Percentiles rank a stretch among this genome's conserved stretches.
phyloP scores from a whole-genome alignment of 2,329 filamentous ascomycete species.

The Aspergillus sp. region DNA sequence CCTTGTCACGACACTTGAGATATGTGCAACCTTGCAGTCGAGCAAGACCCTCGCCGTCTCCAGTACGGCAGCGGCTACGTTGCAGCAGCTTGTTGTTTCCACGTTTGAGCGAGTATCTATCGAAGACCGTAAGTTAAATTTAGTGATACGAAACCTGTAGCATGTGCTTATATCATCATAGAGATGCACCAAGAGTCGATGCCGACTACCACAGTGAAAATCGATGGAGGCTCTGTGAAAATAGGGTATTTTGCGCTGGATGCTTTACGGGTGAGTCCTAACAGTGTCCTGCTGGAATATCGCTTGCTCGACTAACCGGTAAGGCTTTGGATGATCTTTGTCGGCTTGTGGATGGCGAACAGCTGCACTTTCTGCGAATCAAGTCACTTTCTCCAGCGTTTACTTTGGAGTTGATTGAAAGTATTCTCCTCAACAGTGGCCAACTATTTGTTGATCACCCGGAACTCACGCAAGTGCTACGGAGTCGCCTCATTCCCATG shows the following conservation, averaged over 20 bases:
- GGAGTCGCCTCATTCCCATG: conserved; percentile 76
- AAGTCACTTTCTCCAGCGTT: conserved; percentile 77
- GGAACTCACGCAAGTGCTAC: conserved; percentile 78
- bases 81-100: conserved; percentile 88
- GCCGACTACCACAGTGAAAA: conserved; percentile 65
- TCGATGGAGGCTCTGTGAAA: conserved; percentile 63
- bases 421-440: conserved; percentile 82
- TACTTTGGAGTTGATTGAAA: conserved; percentile 88
- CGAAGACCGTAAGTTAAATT: conserved; percentile 68
- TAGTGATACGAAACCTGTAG: not conserved
- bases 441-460: conserved; percentile 73
- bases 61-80: conserved; percentile 91
- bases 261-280: conserved; percentile 65
- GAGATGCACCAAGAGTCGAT: conserved; percentile 48
- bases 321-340: conserved; percentile 88
- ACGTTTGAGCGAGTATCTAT: conserved; percentile 87
- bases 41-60: conserved; percentile 93
- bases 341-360: conserved; percentile 79
- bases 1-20: conserved; percentile 78
- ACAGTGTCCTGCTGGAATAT: not conserved
- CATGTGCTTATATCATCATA: conserved; percentile 14
- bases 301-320: conserved; percentile 1
- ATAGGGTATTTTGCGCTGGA: conserved; percentile 78
- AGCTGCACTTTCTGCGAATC: conserved; percentile 77
- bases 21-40: conserved; percentile 86